Percentiles rank a stretch among this genome's conserved stretches.
Conservation (phyloP, 768 basidiomycete species). For the Calocybe cyanea region DNA sequence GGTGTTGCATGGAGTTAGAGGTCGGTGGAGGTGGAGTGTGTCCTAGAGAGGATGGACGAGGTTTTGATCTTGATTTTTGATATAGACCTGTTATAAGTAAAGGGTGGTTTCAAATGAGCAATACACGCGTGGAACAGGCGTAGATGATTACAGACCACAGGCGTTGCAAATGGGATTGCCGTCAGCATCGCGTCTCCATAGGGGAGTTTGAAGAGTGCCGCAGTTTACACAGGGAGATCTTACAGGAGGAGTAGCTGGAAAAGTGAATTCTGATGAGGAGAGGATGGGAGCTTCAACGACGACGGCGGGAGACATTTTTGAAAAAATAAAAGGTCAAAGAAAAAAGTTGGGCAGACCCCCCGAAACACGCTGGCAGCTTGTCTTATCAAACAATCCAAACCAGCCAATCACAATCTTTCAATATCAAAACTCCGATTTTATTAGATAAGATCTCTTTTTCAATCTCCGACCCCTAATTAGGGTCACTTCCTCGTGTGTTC, state of each 20-base stretch:
- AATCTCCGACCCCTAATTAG: no score
- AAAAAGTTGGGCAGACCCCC: constrained; percentile 12
- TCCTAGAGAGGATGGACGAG: constrained; percentile 62
- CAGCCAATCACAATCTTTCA: constrained; percentile 1
- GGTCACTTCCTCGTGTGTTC: no score
- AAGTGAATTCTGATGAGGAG: constrained; percentile 14
- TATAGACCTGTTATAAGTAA: constrained; percentile 58
- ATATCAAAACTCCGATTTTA: no score
- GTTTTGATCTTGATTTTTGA: constrained; percentile 77
- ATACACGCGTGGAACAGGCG: neutral
- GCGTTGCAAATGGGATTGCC: constrained; percentile 88
- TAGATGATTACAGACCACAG: constrained; percentile 61
- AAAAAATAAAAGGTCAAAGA: neutral
- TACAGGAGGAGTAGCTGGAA: constrained; percentile 13
- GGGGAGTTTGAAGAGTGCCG: constrained; percentile 72
- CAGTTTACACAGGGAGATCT: constrained; percentile 67
- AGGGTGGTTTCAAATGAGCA: constrained; percentile 8
- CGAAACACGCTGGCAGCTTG: constrained; percentile 20
- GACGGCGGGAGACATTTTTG: constrained; percentile 17
- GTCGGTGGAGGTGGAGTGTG: constrained; percentile 32
- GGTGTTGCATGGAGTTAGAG: constrained; percentile 17
- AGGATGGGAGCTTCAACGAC: constrained; percentile 19
- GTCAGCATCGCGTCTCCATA: constrained; percentile 79
- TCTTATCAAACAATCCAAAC: constrained; percentile 3
- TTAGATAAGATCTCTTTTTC: no score